Percentiles rank a stretch among this genome's conserved stretches.
Evolutionary conservation across 768 basidiomycete species (phyloP).

Genomic region (Pleurotus cornucopiae): DNA sequence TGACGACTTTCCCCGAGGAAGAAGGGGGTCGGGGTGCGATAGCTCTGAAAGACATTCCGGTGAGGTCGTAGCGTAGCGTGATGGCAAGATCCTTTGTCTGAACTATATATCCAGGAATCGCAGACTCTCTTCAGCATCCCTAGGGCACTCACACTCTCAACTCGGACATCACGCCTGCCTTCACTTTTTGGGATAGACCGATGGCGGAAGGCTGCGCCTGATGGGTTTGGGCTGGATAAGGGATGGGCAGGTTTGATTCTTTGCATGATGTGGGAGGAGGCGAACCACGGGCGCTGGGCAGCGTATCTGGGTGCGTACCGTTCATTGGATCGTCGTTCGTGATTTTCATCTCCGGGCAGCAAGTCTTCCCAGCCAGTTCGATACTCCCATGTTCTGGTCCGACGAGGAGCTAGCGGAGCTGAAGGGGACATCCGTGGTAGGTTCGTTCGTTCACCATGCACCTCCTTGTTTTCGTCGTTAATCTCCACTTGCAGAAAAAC

Average conservation of each 20-base stretch:
- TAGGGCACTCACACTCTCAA: constrained; percentile 70
- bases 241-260: constrained; percentile 90
- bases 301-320: constrained; percentile 61
- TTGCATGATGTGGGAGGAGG: constrained; percentile 94
- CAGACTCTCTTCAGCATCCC: constrained; percentile 82
- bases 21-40: constrained; percentile 71
- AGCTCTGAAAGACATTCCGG: constrained; percentile 71
- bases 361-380: constrained; percentile 67
- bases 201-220: constrained; percentile 51
- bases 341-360: constrained; percentile 29
- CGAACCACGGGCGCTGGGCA: constrained; percentile 55
- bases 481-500: constrained; percentile 53
- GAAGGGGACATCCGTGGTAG: constrained; percentile 80
- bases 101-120: constrained; percentile 47
- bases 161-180: constrained; percentile 68
- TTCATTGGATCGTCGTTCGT: neutral
- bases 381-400: constrained; percentile 95
- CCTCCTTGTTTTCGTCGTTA: neutral
- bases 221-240: constrained; percentile 36
- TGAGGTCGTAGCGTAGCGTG: constrained; percentile 22
- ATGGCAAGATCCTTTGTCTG: too few relatives aligned
- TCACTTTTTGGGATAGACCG: constrained; percentile 49
- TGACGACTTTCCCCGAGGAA: constrained; percentile 40
- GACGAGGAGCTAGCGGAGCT: constrained; percentile 70
- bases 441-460: constrained; percentile 38